phyloP scores from a whole-genome alignment of 2,329 filamentous ascomycete genomes.

The Coniochaeta sp. region DNA sequence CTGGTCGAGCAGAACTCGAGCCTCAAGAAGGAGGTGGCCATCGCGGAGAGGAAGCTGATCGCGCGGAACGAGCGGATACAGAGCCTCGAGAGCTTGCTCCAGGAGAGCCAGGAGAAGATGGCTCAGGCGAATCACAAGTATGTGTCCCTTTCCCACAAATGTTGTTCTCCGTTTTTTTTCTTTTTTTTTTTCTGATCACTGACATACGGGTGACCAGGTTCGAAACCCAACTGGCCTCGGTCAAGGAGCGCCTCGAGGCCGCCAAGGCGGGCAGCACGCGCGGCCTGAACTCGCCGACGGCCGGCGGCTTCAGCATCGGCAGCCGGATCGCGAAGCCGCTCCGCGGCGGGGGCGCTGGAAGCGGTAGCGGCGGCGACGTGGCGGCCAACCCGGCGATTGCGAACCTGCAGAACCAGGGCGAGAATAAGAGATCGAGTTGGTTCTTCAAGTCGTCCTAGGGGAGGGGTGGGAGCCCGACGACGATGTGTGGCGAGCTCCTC shows the following conservation, averaged over 20 bases:
- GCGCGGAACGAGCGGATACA: conserved; percentile 95
- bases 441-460: conserved; percentile 56
- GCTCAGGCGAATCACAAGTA: conserved; percentile 97
- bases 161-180: not conserved
- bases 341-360: conserved; percentile 56
- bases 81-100: conserved; percentile 82
- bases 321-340: conserved; percentile 65
- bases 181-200: not conserved
- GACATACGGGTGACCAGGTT: conserved; percentile 61
- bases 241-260: conserved; percentile 95
- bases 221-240: conserved; percentile 90
- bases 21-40: conserved; percentile 98
- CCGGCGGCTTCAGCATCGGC: conserved; percentile 67
- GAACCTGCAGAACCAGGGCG: conserved; percentile 48
- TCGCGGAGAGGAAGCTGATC: conserved; percentile 94
- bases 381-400: conserved; percentile 48
- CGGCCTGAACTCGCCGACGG: conserved; percentile 60
- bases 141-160: conserved; percentile 25
- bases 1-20: conserved; percentile 96
- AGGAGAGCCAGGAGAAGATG: conserved; percentile 97
- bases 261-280: conserved; percentile 89
- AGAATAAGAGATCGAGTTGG: conserved; percentile 66
- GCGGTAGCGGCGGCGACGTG: conserved; percentile 35
- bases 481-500: not conserved
- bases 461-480: not conserved